Base-by-base conservation (phyloP, 2,329 filamentous ascomycete species). In the Pseudocercospora crystallina region DNA sequence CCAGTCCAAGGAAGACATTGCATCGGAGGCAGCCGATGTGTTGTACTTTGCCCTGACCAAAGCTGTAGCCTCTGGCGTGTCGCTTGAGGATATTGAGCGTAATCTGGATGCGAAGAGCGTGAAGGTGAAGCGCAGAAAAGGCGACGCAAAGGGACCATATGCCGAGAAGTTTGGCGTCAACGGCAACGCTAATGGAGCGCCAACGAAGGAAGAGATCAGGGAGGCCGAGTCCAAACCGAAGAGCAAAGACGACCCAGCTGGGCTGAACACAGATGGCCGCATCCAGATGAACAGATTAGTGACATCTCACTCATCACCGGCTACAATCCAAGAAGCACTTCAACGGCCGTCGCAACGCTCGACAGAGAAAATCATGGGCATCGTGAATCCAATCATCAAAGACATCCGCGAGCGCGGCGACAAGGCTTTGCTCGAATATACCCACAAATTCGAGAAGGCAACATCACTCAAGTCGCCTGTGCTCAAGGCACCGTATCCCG, bases 361-460 rank as follows among this genome's bases (percentile, higher is more conserved):
- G 1, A 90, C 89, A n/a, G 92, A 97, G 15, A 83, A 88, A 51
- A 96, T 99, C 60, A 85, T 97, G 75, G 85, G 85, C 57, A 92
- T 97, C 45, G 89, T 96, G 52, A 84, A 82, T 32, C 94, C 94
- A 1, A 99, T 99, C 63, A 90, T 99, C 65, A 84, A 92, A 51
- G 88, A 91, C 41, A 87, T 99, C 48, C 87, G 85, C 49, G 79
- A 82, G 37, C 83, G 88, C 31, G 94, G 94, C 46, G 94, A 99
- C 72, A 86, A 86, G 63, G 91, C 90, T 2, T 79, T 99, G 17
- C 80, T 99, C 38, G 86, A 88, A 43, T 97, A 96, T 71, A 97
- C 94, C 1, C 91, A 96, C 80, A 96, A 95, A 71, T 99, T 99
- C 62, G 94, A 99, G 69, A 96, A 92, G 75, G 94, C 92, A 1